Base-by-base conservation (phyloP, 345 rosid genomes). In the Rhizophora mangle region DNA sequence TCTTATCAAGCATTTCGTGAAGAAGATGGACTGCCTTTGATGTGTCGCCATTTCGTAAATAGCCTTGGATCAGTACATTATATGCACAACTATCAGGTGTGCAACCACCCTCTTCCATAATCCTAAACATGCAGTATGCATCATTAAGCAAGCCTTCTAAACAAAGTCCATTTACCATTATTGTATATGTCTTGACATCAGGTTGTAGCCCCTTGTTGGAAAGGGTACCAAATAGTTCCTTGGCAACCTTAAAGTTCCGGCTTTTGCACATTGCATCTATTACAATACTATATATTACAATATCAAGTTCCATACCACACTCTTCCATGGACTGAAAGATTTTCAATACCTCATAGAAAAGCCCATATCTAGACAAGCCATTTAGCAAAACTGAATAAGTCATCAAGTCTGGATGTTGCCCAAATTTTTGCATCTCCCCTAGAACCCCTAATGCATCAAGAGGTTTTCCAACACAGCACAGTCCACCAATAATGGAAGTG, bases 161-260 rank as follows among this genome's bases (percentile, higher is more conserved):
- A 47, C 77, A 68, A 56, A 78, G 59, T 10, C 82, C 76, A 22
- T 68, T 61, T 32, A 82, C 80, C 78, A 82, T 72, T 0, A 69
- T 72, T 47, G 68, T 62, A 55, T 77, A 77, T 20, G 76, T 76
- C 4, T 69, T 36, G 64, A 70, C 70, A 57, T 81, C 72, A 20
- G 84, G 82, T 53, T 66, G 29, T 51, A 82, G 1, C 18, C 70
- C 83, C 69, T 74, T 59, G 29, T 64, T 30, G 60, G 31, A 29
- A 39, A 82, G 60, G 60, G 71, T 63, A 69, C 68, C 37, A 68
- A 74, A 60, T 0, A 64, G 46, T 39, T 64, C 36, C 4, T n/a
- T 68, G 54, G 70, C 74, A 34, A 13, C 64, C 20, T 49, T 52
- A 32, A 59, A 47, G 43, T 21, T 37, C 57, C 47, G 51, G 47